These are phyloP conservation scores for Aspergillus affinis DNA, from an alignment of 495 filamentous ascomycete genomes.

Conservation along the genomic window DNA sequence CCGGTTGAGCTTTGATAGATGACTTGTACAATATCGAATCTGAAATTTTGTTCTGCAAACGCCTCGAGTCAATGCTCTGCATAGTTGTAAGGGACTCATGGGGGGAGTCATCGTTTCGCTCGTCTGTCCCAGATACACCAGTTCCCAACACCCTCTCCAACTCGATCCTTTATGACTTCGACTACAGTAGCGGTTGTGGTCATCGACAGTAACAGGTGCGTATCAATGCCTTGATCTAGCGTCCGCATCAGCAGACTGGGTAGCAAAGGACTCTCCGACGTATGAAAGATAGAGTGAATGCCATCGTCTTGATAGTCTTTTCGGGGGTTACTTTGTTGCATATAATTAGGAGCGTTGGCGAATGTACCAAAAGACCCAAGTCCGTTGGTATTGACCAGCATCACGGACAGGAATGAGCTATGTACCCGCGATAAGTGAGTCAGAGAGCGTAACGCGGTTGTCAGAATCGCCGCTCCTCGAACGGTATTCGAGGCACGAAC, in stretches of 20 bases:
- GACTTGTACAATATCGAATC: background rate
- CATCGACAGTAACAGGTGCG: constrained; percentile 40
- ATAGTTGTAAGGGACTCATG: background rate
- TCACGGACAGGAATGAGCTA: constrained; percentile 30
- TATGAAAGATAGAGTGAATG: constrained; percentile 37
- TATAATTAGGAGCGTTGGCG: background rate
- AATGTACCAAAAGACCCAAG: constrained; percentile 23
- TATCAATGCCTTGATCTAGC: constrained; percentile 43
- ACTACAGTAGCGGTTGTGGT: constrained; percentile 26
- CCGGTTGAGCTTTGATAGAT: background rate
- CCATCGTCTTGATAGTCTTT: constrained; percentile 20
- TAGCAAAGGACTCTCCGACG: constrained; percentile 22
- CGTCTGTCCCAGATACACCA: constrained; percentile 36
- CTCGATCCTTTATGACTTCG: constrained; percentile 46
- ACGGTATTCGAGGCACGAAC: constrained; percentile 43
- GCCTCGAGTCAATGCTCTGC: background rate
- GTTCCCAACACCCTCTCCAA: constrained; percentile 36
- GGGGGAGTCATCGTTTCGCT: background rate
- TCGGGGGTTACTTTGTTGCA: background rate
- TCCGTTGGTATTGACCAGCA: constrained; percentile 42
- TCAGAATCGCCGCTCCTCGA: constrained; percentile 37
- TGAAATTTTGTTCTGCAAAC: background rate
- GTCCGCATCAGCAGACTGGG: constrained; percentile 41
- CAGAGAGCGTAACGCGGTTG: constrained; percentile 33
- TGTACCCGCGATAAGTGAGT: constrained; percentile 34